These are phyloP conservation scores for Hymenoscyphus occultus DNA, from an alignment of 2,329 filamentous ascomycete species.

Conservation along the genomic window DNA sequence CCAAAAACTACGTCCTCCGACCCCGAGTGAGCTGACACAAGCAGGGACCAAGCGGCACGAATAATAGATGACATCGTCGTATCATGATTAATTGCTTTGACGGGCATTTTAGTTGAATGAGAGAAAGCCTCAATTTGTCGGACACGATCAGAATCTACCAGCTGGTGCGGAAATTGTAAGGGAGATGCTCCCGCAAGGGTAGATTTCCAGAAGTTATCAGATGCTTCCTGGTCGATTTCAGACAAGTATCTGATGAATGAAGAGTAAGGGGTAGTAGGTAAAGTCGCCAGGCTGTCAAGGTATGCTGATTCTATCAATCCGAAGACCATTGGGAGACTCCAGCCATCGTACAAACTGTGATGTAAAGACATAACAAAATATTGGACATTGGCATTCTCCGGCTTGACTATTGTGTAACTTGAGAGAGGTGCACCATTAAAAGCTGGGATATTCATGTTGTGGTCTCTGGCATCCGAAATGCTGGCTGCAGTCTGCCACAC, in stretches of 20 bases:
- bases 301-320: constrained; percentile 12
- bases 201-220: constrained; percentile 16
- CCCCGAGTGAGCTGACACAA: constrained; percentile 39
- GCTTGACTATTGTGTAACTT: constrained; percentile 19
- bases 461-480: neutral
- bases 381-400: constrained; percentile 20
- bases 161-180: constrained; percentile 35
- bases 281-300: constrained; percentile 31
- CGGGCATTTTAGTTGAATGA: constrained; percentile 4
- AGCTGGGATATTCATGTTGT: neutral
- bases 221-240: constrained; percentile 30
- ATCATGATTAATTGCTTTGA: neutral
- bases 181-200: constrained; percentile 12
- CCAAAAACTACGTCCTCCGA: constrained; percentile 42
- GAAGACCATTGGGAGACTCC: constrained; percentile 37
- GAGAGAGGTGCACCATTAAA: constrained; percentile 17
- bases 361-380: constrained; percentile 49
- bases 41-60: constrained; percentile 40
- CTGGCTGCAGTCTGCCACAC: constrained; percentile 11
- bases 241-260: constrained; percentile 46
- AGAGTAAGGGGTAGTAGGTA: constrained; percentile 3
- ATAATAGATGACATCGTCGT: constrained; percentile 15
- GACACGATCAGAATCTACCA: constrained; percentile 44
- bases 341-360: constrained; percentile 52
- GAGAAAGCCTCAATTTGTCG: neutral